Evolutionary conservation across 2,329 filamentous ascomycete species (phyloP), one percentile per base, ranked within the genome.

Genomic region (Claviceps pusilla): DNA sequence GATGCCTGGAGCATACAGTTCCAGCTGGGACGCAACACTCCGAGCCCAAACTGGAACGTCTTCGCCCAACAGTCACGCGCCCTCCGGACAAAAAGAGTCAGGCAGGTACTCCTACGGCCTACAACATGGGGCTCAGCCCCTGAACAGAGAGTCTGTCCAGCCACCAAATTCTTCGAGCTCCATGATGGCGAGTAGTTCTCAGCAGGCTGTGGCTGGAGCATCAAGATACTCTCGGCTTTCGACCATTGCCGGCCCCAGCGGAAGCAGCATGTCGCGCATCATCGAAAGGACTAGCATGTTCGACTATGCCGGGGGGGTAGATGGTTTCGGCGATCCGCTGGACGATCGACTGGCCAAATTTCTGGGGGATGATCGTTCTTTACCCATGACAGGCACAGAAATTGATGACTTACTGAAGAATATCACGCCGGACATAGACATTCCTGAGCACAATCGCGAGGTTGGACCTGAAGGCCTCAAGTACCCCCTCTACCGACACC

Each of bases 401-500:
- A 78, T 91, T 54, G 78, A 85, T 58, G 75, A 82, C 31, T 69
- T 91, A 4, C 70, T 91, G 11, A 75, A 82, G 48, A 88, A 87
- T 57, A 89, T 90, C 58, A 76, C 82, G 28, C 83, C 86, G 0
- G 87, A 90, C 61, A 76, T 81, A 62, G 81, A 86, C 7, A 74
- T 84, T 12, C 73, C 77, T 0, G 72, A 75, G 33, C 76, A 83
- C 54, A 75, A 82, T 52, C 77, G 84, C 16, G 80, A 86, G 55
- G 78, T 79, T 29, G 89, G 85, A 0, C 88, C 88, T 0, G 75
- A 77, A 46, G 83, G 76, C 1, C 77, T 95, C 63, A 80, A 74
- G 56, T 82, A 80, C 55, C 72, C 76, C 0, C 73, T 96, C 9
- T 89, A 93, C 70, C 80, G 84, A 48, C 89, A 95, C 62, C 90